Base-by-base conservation (phyloP, 768 basidiomycete species). In the Psilocybe subaeruginosa region DNA sequence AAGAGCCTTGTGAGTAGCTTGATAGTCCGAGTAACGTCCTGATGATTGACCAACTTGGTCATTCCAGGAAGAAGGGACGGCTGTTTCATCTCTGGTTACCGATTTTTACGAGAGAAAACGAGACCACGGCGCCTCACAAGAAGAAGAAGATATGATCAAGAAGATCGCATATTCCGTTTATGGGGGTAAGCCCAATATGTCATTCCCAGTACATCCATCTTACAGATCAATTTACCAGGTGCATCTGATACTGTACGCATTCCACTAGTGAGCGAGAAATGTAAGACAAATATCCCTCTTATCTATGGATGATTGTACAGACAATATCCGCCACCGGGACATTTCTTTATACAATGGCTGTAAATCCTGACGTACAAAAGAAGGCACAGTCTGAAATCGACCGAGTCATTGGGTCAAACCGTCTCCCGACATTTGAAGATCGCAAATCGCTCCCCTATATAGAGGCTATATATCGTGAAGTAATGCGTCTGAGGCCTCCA, bases 341-440 rank as follows among this genome's bases (percentile, higher is more conserved):
- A 1, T 78, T 82, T 62, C 58, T 82, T 48, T 69, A 80, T 12
- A 74, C 76, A 1, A 77, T 82, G 76, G 67, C 75, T 4, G 63
- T 72, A 8, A 64, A 78, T 58, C 80, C 80, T 1, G 70, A 75
- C 11, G 64, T 70, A 11, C 77, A 76, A 58, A 58, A 47, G 7
- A 74, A 66, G 52, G 80, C 78, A 0, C 82, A 80, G 56, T 70
- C 68, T 4, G 80, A 82, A 63, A 70, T 83, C 11, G 81, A 82
- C 62, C 29, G 52, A 1, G 71, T 81, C 4, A 62, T 81, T 9
- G 77, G 75, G 4, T 41, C 59, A 2, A 70, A 65, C 19, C 70
- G 79, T 3, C 68, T 82, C 7, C 82, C 81, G 0, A 68, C 68
- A 3, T 73, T 77, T 17, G 61, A 63, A 3, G 64, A 65, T 30